Base-by-base conservation (phyloP, 306 rosid genomes). In the Trifolium pratense region DNA sequence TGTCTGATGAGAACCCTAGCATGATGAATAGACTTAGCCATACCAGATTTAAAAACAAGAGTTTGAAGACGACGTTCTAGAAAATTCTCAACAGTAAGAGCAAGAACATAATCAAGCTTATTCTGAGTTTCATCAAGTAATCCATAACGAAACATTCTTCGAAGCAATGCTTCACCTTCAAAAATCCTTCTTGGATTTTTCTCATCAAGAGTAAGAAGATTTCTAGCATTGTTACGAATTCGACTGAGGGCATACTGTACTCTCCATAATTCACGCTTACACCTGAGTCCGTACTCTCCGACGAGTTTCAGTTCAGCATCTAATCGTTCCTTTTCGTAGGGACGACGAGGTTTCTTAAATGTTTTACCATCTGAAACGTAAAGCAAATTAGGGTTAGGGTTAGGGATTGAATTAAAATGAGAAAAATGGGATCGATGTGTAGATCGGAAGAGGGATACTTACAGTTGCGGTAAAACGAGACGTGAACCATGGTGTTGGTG, bases 311-410 rank as follows among this genome's bases (percentile, higher is more conserved):
- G 36, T 82, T 82, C 87, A 7, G 87, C 89, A 61, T 87, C 91
- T 56, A 87, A 34, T 0, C 88, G 92, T 73, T 88, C 89, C 85
- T 88, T 88, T 82, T 88, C 88, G 66, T 88, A 88, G 3, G 90
- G 90, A 39, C 90, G 87, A 2, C 92, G 84, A 0, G 88, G 92
- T 73, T 88, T 88, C 87, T 88, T 88, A 29, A 88, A 86, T 1
- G 92, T 88, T 68, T 88, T 86, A 14, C 92, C 92, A 80, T 26
- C 31, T 26, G 4, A 26, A 26, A 21, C 25, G 3, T 26, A 3
- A 26, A 26, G 3, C 3, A 3, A 3, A 26, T 26, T 26, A 26
- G 31, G 31, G 31, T 26, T 26, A 26, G 31, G 31, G 31, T 26
- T 25, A 25, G 29, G 29, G 2, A 2, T 26, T 26, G 25, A 21